phyloP scores from a whole-genome alignment of 176 grass and related monocot species.

The Oryza coarctata region DNA sequence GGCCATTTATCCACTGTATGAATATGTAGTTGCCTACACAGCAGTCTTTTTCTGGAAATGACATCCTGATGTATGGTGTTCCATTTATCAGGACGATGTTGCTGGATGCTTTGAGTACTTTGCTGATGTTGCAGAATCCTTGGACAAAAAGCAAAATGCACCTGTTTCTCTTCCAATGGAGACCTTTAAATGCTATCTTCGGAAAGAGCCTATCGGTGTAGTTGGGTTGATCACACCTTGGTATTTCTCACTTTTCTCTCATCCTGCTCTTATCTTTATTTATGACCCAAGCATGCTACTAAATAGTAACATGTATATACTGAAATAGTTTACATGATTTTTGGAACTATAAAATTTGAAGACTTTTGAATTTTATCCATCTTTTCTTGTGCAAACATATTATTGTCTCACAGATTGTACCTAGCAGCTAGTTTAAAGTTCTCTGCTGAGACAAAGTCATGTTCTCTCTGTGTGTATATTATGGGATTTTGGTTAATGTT shows the following conservation, averaged over 20 bases:
- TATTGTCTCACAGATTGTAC: neutral
- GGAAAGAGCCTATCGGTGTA: constrained; percentile 91
- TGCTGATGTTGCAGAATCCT: constrained; percentile 72
- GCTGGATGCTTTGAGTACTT: constrained; percentile 97
- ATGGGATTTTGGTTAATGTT: neutral
- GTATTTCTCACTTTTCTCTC: constrained; percentile 39
- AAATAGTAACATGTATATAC: neutral
- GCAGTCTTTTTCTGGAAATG: neutral
- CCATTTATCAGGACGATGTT: constrained; percentile 85
- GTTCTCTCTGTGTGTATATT: neutral
- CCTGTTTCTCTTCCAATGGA: constrained; percentile 79
- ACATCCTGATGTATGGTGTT: constrained; percentile 19
- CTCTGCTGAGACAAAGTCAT: neutral
- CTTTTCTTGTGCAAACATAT: neutral
- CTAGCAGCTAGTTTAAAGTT: constrained; percentile 10
- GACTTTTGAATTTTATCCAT: neutral
- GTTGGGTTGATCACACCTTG: constrained; percentile 95
- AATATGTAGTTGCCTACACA: neutral
- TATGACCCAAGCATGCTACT: neutral
- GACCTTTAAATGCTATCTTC: constrained; percentile 80
- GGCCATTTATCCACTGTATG: neutral
- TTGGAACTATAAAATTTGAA: neutral
- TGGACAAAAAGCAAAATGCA: constrained; percentile 85
- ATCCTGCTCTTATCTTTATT: neutral
- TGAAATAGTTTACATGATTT: neutral